Evolutionary conservation across 106 monocot genomes (phyloP).

Genomic region (Allium cepa): DNA sequence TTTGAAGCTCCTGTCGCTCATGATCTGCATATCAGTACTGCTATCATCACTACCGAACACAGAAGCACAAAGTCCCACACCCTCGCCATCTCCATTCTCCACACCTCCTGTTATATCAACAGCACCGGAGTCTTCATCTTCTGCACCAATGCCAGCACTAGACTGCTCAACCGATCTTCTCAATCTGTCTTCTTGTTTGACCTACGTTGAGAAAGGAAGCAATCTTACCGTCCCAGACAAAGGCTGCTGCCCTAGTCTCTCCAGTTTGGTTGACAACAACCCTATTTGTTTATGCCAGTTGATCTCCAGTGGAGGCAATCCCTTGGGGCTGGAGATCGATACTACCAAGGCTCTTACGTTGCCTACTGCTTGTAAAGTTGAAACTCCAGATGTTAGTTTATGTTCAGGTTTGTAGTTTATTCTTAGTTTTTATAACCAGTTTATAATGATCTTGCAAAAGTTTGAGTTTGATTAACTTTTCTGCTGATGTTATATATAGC

Average conservation of each 20-base stretch:
- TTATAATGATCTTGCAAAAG: neutral
- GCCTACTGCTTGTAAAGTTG: slow-evolving; percentile 31
- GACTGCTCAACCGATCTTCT: slow-evolving; percentile 17
- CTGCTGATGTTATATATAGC: neutral
- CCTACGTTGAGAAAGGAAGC: slow-evolving; percentile 37
- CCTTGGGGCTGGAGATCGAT: slow-evolving; percentile 36
- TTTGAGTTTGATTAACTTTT: neutral
- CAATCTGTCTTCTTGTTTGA: slow-evolving; percentile 37
- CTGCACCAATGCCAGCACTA: neutral
- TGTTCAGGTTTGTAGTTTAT: slow-evolving; percentile 20
- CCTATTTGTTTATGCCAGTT: slow-evolving; percentile 44
- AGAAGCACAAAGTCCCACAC: neutral
- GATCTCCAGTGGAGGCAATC: slow-evolving; percentile 8
- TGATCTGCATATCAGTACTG: neutral
- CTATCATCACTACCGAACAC: neutral
- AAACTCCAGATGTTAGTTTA: slow-evolving; percentile 26
- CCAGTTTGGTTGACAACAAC: slow-evolving; percentile 14
- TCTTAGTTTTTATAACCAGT: too few species aligned
- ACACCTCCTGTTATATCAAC: too few species aligned
- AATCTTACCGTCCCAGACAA: slow-evolving; percentile 37
- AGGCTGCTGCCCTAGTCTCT: slow-evolving; percentile 41
- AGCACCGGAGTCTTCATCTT: slow-evolving; percentile 1
- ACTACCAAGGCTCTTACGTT: slow-evolving; percentile 28
- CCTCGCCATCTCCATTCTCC: neutral
- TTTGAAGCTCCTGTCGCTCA: too few species aligned